Base-by-base conservation (phyloP, 441 rosid genomes). In the Erysimum cheiri region DNA sequence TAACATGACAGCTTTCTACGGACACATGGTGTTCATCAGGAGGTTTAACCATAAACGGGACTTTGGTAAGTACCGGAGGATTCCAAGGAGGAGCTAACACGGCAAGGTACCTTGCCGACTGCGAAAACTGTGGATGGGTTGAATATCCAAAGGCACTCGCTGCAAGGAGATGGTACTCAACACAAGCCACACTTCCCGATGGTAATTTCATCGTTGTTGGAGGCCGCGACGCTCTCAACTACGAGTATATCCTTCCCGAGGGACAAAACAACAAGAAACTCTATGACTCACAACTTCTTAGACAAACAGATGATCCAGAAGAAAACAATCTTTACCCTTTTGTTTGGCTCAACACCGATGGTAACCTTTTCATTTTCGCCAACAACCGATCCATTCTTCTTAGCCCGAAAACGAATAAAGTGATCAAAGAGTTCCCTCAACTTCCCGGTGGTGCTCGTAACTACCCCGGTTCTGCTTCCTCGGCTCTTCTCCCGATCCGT, bases 11-110 rank as follows among this genome's bases (percentile, higher is more conserved):
- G 78, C 73, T 74, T 28, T 0, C 73, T 32, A 74, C 86, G 3
- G 83, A 88, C 36, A 85, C 84, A 24, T 88, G 93, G 93, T 88
- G 93, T 49, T 88, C 90, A 19, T 85, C 93, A 0, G 90, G 93
- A 11, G 77, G 86, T 13, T 58, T 74, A 17, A 70, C 64, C 63
- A 36, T 74, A 2, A 84, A 88, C 50, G 93, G 93, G 3, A 53
- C 70, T 5, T 72, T 86, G 44, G 71, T 85, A 58, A 88, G 86
- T 29, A 82, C 92, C 0, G 92, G 92, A 9, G 92, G 92, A 13
- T 85, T 39, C 62, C 64, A 56, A 39, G 84, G 80, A 35, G 92
- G 92, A 14, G 88, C 85, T 2, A 81, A 80, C 22, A 78, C 75
- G 2, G 74, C 79, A 32, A 82, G 92, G 62, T 57, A 68, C 64